Base-by-base conservation (phyloP, 192 early-diverging fungal species). In the Globomyces pollinis-pini region DNA sequence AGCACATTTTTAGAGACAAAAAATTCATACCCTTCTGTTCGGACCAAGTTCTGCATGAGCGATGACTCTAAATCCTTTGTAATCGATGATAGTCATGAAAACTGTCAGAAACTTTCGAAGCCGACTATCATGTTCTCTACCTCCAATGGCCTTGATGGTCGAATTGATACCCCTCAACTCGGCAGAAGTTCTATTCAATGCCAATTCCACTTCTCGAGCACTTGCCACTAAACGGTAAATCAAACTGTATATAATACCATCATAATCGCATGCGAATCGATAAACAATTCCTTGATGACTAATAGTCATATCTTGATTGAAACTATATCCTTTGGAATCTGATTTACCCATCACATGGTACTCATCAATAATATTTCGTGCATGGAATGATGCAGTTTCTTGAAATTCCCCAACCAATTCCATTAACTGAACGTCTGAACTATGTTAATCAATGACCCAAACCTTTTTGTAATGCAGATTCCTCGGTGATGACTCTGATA, bases 51-150 rank as follows among this genome's bases (percentile, higher is more conserved):
- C 69, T 2, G 76, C 74, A 51, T 72, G 75, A 3, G 71, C 70
- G 42, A 81, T 72, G 26, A 81, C 52, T 15, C 79, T 34, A 60
- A 81, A 81, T 7, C 79, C 79, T 52, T 79, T 81, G 68, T 81
- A 81, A 54, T 81, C 79, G 26, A 81, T 47, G 28, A 75, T 31
- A 26, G 65, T 65, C 73, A 79, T 77, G 21, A 81, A 49, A 8
- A 66, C 59, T 3, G 75, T 77, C 45, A 69, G 59, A 7, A 79
- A 56, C n/a, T 60, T 64, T 7, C 6, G n/a, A n/a, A 54, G 34
- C 4, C 59, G 50, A 34, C 58, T 36, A 16, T 67, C 50, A 20
- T 63, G 24, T 30, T 11, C 13, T 50, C 24, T 21, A 6, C 6
- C 8, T 7, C 51, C 30, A 28, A 49, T 33, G 2, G 68, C 69